A percentile compares a stretch with the other conserved stretches of the same genome.
Conservation (phyloP, 2,329 filamentous ascomycete genomes). For the Colletotrichum limetticola region DNA sequence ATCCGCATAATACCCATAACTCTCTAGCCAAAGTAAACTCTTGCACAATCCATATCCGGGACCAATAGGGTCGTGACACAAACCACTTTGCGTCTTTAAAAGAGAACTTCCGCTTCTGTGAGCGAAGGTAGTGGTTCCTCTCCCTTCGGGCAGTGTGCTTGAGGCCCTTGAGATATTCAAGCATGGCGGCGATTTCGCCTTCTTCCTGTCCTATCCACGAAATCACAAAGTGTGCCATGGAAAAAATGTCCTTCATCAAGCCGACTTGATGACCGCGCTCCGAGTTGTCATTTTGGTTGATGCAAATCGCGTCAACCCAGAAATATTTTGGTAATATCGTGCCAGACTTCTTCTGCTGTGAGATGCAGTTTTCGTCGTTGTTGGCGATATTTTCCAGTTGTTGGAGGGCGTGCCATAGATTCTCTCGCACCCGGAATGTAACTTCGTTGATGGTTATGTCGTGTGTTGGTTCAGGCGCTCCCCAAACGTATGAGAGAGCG, state of each 20-base stretch:
- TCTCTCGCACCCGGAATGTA: not conserved
- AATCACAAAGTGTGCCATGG: constrained; percentile 44
- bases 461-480: constrained; percentile 14
- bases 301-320: constrained; percentile 54
- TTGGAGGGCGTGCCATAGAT: constrained; percentile 7
- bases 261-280: constrained; percentile 50
- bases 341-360: not conserved
- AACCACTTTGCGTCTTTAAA: constrained; percentile 15
- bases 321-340: constrained; percentile 30
- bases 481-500: constrained; percentile 41
- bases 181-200: not conserved
- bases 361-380: not conserved
- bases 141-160: constrained; percentile 40
- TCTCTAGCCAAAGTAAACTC: constrained; percentile 12
- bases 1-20: constrained; percentile 9
- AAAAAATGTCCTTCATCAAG: constrained; percentile 51
- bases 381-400: not conserved
- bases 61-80: constrained; percentile 7
- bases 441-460: not conserved
- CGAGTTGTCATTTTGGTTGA: constrained; percentile 48
- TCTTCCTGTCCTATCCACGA: constrained; percentile 46
- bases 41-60: constrained; percentile 17
- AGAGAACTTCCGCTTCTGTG: constrained; percentile 28
- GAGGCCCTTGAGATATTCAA: constrained; percentile 29
- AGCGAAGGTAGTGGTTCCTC: constrained; percentile 11